Percentiles rank a stretch among this genome's conserved stretches.
Conservation (phyloP, 2,329 filamentous ascomycete species). For the Fusarium subtropicale region DNA sequence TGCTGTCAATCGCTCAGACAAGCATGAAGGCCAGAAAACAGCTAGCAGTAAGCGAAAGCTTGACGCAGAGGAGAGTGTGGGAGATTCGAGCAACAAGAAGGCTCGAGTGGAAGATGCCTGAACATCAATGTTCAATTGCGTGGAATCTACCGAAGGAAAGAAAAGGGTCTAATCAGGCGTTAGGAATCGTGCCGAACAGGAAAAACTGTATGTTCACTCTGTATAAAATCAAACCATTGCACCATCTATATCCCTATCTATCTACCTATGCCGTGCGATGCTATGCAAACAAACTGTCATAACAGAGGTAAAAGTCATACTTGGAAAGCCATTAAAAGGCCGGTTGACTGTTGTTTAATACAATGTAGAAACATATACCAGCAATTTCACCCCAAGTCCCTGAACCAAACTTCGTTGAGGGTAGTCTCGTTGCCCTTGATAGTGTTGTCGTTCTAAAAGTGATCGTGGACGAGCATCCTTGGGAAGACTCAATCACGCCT, state of each 20-base stretch:
- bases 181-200: constrained; percentile 16
- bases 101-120: constrained; percentile 54
- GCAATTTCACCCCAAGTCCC: constrained; percentile 1
- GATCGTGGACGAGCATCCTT: neutral
- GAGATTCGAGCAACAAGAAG: constrained; percentile 60
- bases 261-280: constrained; percentile 34
- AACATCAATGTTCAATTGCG: neutral
- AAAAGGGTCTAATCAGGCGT: constrained; percentile 22
- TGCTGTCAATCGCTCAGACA: constrained; percentile 55
- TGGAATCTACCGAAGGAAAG: constrained; percentile 5
- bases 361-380: constrained; percentile 19
- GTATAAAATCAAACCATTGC: constrained; percentile 34
- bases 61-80: constrained; percentile 44
- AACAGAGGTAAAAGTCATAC: constrained; percentile 38
- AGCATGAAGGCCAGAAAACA: constrained; percentile 41
- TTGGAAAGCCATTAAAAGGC: constrained; percentile 28
- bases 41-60: constrained; percentile 62
- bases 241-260: constrained; percentile 42
- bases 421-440: constrained; percentile 1
- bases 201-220: constrained; percentile 35
- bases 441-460: neutral
- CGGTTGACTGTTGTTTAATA: constrained; percentile 30
- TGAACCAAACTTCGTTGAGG: neutral
- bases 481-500: neutral
- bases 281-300: constrained; percentile 39